Evolutionary conservation across 2,329 filamentous ascomycete species (phyloP), one percentile per base, ranked within the genome.

Genomic region (Aspergillus fischeri): DNA sequence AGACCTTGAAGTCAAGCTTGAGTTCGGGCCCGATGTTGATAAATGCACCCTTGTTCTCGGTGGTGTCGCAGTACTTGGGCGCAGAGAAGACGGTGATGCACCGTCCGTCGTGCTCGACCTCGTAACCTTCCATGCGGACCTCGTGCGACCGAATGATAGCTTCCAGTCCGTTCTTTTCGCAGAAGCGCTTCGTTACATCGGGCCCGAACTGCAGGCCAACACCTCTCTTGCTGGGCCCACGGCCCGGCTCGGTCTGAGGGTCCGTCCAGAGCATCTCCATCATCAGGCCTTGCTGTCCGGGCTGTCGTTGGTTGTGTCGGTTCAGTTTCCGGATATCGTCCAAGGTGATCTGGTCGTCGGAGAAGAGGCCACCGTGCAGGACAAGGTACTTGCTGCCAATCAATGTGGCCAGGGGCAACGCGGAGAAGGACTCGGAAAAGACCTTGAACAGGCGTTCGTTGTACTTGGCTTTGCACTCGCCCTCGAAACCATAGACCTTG

Each of bases 201-300:
- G 94, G 94, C 0, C 94, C 94, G 67, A 99, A 99, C 73, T 97
- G 92, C 77, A 97, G 84, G 53, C 94, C 94, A 21, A 99, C 93
- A 64, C 94, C 94, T 72, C 94, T 86, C 82, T 99, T 99, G 80
- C 92, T 96, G 48, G 94, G 94, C 8, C 92, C 91, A 65, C 94
- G 87, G 53, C 94, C 94, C 28, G 89, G 87, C 65, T 86, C 82
- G 0, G 89, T 83, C 74, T 99, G 94, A 2, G 94, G 94, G 72
- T 99, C 94, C 0, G 94, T 97, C 94, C 94, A 99, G 49, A 99
- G 84, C 94, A 99, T 99, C 77, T 99, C 94, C 94, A 99, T 99
- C 94, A 99, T 99, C 67, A 99, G 79, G 14, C 94, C 94, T 51
- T 89, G 80, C 74, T 99, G 94, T 32, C 94, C 94, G 2, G 94